Base-by-base conservation (phyloP, 345 rosid species). In the Corchorus capsularis region DNA sequence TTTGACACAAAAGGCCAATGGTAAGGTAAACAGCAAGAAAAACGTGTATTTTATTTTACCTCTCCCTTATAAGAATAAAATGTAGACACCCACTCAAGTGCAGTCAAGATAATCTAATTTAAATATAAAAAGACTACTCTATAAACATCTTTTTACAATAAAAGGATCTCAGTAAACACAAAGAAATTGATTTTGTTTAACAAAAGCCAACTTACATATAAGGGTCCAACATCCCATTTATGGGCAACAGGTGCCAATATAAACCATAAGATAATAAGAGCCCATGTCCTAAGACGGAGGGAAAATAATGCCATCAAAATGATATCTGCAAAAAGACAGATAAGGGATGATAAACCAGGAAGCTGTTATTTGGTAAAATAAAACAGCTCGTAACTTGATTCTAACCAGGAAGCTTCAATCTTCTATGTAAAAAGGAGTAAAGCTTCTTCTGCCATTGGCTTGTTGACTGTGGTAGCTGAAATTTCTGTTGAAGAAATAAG, bases 141-240 rank as follows among this genome's bases (percentile, higher is more conserved):
- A 59, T 4, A 43, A 22, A 27, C 56, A 8, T 37, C 41, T 54
- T 59, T 59, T 39, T 39, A 47, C 16, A 37, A 45, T 22, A 49
- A 59, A 20, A 60, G 41, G 39, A 27, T 37, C 16, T 59, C 54
- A 14, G 20, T 6, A 41, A 20, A 7, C 34, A 63, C 15, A 13
- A 64, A 64, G 52, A 65, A 1, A 46, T 34, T 14, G 17, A 10
- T 32, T 49, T 69, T 17, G 16, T 63, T 27, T 27, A 27, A 27
- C 55, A 41, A 17, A 84, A 66, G 75, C 66, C 54, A 77, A 88
- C 98, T 94, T 85, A 92, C 98, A 67, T 83, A 92, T 80, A 92
- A 72, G 68, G 93, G 97, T 77, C 98, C 98, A 27, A 94, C 85
- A 63, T 92, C 90, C 97, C 90, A 94, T 70, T 82, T 86, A 80